Conservation (phyloP, 106 monocot genomes). For the Iris macrosiphon region DNA sequence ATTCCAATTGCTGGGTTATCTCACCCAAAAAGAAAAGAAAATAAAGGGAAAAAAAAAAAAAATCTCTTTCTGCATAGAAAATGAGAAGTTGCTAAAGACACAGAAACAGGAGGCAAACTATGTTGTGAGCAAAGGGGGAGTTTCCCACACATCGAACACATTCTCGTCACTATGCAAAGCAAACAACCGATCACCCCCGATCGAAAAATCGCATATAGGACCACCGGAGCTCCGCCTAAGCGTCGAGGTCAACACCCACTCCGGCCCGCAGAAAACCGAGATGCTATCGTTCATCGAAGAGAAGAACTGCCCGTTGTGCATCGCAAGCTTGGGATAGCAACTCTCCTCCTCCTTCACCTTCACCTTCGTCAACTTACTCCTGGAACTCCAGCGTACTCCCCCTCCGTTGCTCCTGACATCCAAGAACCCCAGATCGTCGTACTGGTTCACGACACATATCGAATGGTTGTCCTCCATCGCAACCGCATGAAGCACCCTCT, state of each 20-base stretch:
- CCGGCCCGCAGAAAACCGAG: constrained; percentile 83
- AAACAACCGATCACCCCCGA: constrained; percentile 79
- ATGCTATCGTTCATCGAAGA: constrained; percentile 83
- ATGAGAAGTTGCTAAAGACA: too few species aligned
- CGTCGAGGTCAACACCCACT: constrained; percentile 67
- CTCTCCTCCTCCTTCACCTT: constrained; percentile 57
- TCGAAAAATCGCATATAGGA: constrained; percentile 82
- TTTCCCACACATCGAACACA: constrained; percentile 94
- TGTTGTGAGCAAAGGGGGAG: constrained; percentile 35
- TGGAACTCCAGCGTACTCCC: constrained; percentile 77
- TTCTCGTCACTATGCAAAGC: constrained; percentile 87
- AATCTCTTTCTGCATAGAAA: too few species aligned
- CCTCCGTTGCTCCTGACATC: constrained; percentile 47
- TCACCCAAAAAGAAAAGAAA: too few species aligned
- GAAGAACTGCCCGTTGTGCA: constrained; percentile 69
- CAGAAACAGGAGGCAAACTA: too few species aligned
- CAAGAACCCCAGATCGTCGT: constrained; percentile 84
- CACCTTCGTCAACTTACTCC: constrained; percentile 78
- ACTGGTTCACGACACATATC: constrained; percentile 87
- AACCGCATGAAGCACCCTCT: constrained; percentile 76
- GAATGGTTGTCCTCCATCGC: constrained; percentile 66
- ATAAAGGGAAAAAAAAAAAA: too few species aligned
- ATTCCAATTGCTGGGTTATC: too few species aligned
- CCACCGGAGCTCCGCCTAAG: constrained; percentile 59
- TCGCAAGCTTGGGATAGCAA: constrained; percentile 77